Conservation (phyloP, 345 rosid species). For the Anastatica hierochuntica region DNA sequence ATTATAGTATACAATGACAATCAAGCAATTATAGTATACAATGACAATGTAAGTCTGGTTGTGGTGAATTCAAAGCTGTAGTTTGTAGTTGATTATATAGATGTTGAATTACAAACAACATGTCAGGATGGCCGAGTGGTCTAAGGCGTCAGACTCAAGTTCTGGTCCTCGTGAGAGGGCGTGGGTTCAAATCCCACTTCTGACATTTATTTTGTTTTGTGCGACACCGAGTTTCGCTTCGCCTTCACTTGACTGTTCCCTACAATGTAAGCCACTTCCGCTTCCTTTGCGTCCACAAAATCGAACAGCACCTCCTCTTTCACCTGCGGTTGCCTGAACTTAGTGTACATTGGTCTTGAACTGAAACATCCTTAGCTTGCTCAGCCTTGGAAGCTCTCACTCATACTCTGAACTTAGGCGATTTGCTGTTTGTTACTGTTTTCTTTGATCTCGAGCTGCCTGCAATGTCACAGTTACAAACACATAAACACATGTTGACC, state of each 20-base stretch:
- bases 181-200: constrained; percentile 45
- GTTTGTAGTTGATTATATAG: too few relatives aligned
- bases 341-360: constrained; percentile 51
- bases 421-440: constrained; percentile 48
- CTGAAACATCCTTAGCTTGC: constrained; percentile 35
- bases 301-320: constrained; percentile 72
- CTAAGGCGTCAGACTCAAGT: constrained; percentile 88
- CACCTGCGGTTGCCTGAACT: constrained; percentile 44
- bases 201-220: too few relatives aligned
- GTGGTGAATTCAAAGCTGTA: too few relatives aligned
- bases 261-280: constrained; percentile 64
- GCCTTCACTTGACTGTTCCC: constrained; percentile 71
- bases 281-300: constrained; percentile 67
- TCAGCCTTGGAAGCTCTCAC: constrained; percentile 46
- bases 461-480: too few relatives aligned
- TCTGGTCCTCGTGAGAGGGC: constrained; percentile 53
- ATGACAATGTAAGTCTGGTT: too few relatives aligned
- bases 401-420: constrained; percentile 58
- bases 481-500: too few relatives aligned
- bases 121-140: constrained; percentile 86
- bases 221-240: constrained; percentile 57
- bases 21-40: too few relatives aligned
- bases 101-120: too few relatives aligned
- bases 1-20: too few relatives aligned
- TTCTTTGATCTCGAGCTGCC: constrained; percentile 33